These are phyloP conservation scores for Acacia confusa DNA, from an alignment of 306 rosid genomes.

Conservation along the genomic window DNA sequence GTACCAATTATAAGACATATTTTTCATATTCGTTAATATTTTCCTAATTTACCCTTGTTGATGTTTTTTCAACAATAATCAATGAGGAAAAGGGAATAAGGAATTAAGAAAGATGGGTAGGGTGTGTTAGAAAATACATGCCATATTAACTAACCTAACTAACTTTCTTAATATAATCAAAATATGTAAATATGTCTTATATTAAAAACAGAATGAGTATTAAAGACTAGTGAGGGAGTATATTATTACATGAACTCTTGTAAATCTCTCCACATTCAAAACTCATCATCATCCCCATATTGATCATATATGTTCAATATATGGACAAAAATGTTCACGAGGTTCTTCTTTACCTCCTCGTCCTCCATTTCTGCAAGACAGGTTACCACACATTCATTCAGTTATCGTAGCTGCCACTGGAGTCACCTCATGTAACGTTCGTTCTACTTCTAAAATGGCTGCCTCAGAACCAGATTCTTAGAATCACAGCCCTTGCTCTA, in stretches of 20 bases:
- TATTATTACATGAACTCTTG: neutral
- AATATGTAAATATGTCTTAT: too few species aligned
- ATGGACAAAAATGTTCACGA: neutral
- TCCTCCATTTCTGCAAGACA: neutral
- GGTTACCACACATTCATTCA: neutral
- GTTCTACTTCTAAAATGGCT: neutral
- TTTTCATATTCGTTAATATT: too few species aligned
- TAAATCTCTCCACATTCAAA: neutral
- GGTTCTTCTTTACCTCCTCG: neutral
- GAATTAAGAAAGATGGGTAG: too few species aligned
- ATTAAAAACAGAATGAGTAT: too few species aligned
- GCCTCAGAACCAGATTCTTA: constrained; percentile 14
- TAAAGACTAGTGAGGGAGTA: too few species aligned
- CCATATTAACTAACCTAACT: too few species aligned
- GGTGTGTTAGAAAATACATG: too few species aligned
- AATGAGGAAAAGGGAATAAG: fast-evolving
- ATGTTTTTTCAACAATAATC: too few species aligned
- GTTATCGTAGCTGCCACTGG: constrained; percentile 1
- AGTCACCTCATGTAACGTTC: constrained; percentile 5
- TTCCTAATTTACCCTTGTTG: too few species aligned
- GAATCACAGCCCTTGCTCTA: constrained; percentile 24
- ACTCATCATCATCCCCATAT: neutral
- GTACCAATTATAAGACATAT: too few species aligned
- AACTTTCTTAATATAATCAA: too few species aligned
- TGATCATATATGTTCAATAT: neutral